Conservation (phyloP, 1,284 basidiomycete species). For the Moniliophthora roreri region DNA sequence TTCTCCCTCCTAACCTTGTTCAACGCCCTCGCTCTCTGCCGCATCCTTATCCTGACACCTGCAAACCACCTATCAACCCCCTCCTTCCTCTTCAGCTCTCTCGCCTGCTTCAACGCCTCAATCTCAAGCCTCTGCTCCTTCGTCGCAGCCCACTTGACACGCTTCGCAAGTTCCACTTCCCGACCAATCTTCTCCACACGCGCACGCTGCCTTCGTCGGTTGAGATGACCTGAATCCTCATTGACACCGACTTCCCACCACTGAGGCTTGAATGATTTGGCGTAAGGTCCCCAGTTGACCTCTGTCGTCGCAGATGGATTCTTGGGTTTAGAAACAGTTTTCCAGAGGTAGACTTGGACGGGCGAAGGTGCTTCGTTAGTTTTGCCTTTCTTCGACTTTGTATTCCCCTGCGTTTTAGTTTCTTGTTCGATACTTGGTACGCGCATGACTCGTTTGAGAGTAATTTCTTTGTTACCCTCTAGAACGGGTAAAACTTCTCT, state of each 20-base stretch:
- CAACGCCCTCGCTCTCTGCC: too few relatives aligned
- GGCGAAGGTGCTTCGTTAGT: conserved; percentile 16
- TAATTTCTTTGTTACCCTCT: conserved; percentile 38
- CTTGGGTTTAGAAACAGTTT: background rate
- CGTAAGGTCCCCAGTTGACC: background rate
- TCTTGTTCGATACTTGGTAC: conserved; percentile 25
- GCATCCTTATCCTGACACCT: too few relatives aligned
- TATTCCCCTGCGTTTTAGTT: conserved; percentile 21
- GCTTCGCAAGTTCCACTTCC: background rate
- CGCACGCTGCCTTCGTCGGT: background rate
- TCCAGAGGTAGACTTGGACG: background rate
- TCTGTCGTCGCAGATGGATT: background rate
- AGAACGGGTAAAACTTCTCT: conserved; percentile 48
- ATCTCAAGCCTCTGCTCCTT: too few relatives aligned
- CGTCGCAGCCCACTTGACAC: too few relatives aligned
- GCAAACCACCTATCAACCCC: too few relatives aligned
- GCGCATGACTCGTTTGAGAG: conserved; percentile 41
- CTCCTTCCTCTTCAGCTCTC: too few relatives aligned
- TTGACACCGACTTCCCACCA: background rate
- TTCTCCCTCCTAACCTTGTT: too few relatives aligned
- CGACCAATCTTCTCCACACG: background rate
- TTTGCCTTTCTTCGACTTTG: conserved; percentile 25
- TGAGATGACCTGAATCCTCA: background rate
- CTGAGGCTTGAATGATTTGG: background rate
- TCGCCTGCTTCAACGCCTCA: too few relatives aligned